Evolutionary conservation across 805 yeast species (phyloP).

Genomic region (Ogataea corticis): DNA sequence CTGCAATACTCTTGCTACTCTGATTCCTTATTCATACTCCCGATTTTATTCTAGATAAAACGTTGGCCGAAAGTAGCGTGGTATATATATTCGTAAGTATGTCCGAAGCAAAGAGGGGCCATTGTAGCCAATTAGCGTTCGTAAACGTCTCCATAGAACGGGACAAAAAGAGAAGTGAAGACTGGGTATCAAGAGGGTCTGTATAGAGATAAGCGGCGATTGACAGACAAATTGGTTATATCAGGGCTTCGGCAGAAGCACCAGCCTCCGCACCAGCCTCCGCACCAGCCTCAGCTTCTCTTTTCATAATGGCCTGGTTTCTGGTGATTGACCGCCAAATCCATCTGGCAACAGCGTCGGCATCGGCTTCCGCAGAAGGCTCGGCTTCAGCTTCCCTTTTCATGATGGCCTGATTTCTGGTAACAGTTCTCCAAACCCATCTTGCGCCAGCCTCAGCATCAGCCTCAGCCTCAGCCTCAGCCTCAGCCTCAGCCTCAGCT

Average conservation of each 20-base stretch:
- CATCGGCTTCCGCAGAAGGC: slow-evolving; percentile 19
- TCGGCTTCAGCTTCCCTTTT: slow-evolving; percentile 35
- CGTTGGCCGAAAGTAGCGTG: neutral
- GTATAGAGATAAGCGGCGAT: neutral
- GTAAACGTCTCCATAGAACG: neutral
- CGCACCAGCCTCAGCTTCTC: slow-evolving; percentile 27
- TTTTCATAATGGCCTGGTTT: slow-evolving; percentile 26
- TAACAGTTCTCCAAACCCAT: slow-evolving; percentile 10
- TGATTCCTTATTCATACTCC: too few species aligned
- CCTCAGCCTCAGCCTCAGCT: slow-evolving; percentile 30
- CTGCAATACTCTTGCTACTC: too few species aligned
- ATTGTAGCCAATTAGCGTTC: slow-evolving; percentile 1
- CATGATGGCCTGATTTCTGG: slow-evolving; percentile 19
- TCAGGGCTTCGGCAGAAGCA: slow-evolving; percentile 1
- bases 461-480: slow-evolving; percentile 15
- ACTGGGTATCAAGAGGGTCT: slow-evolving; percentile 1
- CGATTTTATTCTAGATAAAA: neutral
- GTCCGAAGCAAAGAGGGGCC: neutral
- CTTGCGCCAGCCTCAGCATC: slow-evolving; percentile 16
- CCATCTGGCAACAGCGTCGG: slow-evolving; percentile 14
- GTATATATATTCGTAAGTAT: neutral
- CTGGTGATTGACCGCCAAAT: slow-evolving; percentile 8
- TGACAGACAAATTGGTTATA: neutral
- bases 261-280: slow-evolving; percentile 19
- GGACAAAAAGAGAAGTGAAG: slow-evolving; percentile 5